Conservation (phyloP, 2,329 filamentous ascomycete species). For the Neofusicoccum laricinum region DNA sequence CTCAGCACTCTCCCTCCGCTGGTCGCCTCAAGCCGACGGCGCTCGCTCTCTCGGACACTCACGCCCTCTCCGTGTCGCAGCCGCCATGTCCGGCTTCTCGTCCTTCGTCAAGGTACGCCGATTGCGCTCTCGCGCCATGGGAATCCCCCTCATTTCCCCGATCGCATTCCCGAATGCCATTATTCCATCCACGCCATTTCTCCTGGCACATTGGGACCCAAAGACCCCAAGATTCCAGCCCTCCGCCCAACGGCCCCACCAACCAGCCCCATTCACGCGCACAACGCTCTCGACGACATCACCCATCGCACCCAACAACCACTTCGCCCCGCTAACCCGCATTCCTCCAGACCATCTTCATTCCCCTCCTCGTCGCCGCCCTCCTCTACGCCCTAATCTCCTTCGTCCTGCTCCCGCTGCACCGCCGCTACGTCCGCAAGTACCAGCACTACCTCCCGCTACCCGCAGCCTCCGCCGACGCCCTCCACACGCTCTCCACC, state of each 20-base stretch:
- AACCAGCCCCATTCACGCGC: too few species aligned
- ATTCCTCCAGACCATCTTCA: conserved; percentile 37
- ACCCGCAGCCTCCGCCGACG: conserved; percentile 19
- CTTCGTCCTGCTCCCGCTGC: conserved; percentile 42
- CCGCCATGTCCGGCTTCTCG: conserved; percentile 31
- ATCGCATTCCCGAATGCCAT: not conserved
- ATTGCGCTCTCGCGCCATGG: not conserved
- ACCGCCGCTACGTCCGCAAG: conserved; percentile 42
- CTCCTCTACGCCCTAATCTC: conserved; percentile 42
- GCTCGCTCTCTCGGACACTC: not conserved
- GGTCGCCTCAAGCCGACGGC: not conserved
- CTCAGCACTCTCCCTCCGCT: not conserved
- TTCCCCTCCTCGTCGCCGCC: conserved; percentile 44
- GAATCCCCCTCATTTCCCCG: not conserved
- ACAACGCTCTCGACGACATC: too few species aligned
- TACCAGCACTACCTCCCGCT: conserved; percentile 46
- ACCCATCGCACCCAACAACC: not conserved
- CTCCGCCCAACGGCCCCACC: not conserved
- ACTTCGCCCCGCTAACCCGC: conserved; percentile 1
- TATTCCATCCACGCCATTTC: not conserved
- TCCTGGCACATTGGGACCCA: not conserved
- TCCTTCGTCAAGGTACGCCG: conserved; percentile 33
- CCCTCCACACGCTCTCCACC: conserved; percentile 24
- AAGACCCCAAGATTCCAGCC: not conserved
- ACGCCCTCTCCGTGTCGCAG: not conserved